Evolutionary conservation across 768 basidiomycete species (phyloP), one percentile per base, ranked within the genome.

Genomic region (Hygrophorus pudorinus): DNA sequence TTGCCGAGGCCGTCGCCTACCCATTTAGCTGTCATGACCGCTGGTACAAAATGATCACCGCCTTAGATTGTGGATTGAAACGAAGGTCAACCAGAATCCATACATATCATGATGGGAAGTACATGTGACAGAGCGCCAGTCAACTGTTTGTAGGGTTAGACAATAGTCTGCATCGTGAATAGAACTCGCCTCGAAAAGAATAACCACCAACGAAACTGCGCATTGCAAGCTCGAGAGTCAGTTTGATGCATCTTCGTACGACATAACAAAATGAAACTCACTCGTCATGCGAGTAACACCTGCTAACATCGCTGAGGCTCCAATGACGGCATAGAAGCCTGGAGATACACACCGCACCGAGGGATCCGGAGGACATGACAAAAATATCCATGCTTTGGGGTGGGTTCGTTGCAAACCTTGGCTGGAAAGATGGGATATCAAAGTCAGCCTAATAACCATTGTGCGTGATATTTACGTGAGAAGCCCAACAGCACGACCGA

Each of bases 101-200:
- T 24, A 44, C 76, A 78, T 37, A 85, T 77, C 83, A 85, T 85
- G 56, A 85, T 84, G 12, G 83, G 83, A 27, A 85, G 65, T n/a
- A 85, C 83, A 61, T 85, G 83, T 11, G 82, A 85, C 20, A 85
- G 64, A 3, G 83, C 83, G 11, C 83, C 83, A 16, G 83, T 85
- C n/a, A 85, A 65, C 81, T 84, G 39, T 16, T 30, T 21, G 24
- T 35, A 49, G 45, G 21, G 28, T 41, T 29, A 38, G 31, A 45
- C 10, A 31, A 31, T 24, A 38, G n/a, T 16, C 20, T 24, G 29
- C 14, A 14, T 4, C 10, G 36, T 14, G 48, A 38, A 33, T 9
- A 11, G 4, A 18, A 48, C 43, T 5, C 44, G 76, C 81, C 70
- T 85, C 83, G 52, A 85, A 85, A 2, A 85, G 66, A 45, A 85